Base-by-base conservation (phyloP, 2,329 filamentous ascomycete species). In the Fusarium tjaetaba region DNA sequence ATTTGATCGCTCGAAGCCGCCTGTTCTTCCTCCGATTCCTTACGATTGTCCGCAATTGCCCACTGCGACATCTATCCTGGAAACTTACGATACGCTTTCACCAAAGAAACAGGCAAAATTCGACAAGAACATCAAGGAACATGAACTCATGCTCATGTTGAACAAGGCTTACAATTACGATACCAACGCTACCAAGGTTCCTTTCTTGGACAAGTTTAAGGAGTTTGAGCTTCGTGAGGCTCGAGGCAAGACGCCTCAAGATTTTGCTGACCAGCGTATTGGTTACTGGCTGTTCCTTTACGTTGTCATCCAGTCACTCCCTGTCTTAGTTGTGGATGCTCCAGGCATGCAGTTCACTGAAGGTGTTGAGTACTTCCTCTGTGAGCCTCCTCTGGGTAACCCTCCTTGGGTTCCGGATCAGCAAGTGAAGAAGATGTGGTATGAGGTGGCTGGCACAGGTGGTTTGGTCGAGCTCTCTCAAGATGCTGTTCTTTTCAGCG, bases 21-120 rank as follows among this genome's bases (percentile, higher is more conserved):
- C 96, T 0, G 95, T 98, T 1, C 89, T 96, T 67, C 96, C 96
- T 1, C 94, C 96, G 0, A 91, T 98, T 62, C 96, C 96, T 0
- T 98, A 96, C 78, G 96, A 98, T 79, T 86, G 94, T 9, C 96
- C 96, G 6, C 88, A 91, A 73, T 83, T 97, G 30, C 96, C 96
- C 2, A 88, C 88, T 2, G 88, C 97, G 76, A 86, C 88, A 38
- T 85, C 89, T 3, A 87, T 94, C 24, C 87, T 92, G 63, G 87
- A 89, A 45, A 92, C 90, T 48, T 93, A 90, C 79, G 83, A 88
- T 69, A 87, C 87, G 4, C 86, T 94, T 38, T 88, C 93, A 26
- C 80, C 89, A 3, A 96, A 94, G 82, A 93, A 94, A 76, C 93
- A 96, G 79, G 84, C 87, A 39, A 94, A 94, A 79, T 88, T 93